A percentile compares a stretch with the other conserved stretches of the same genome.
These are phyloP conservation scores for Teratosphaeria zuluensis DNA, from an alignment of 2,329 filamentous ascomycete genomes.

Conservation along the genomic window DNA sequence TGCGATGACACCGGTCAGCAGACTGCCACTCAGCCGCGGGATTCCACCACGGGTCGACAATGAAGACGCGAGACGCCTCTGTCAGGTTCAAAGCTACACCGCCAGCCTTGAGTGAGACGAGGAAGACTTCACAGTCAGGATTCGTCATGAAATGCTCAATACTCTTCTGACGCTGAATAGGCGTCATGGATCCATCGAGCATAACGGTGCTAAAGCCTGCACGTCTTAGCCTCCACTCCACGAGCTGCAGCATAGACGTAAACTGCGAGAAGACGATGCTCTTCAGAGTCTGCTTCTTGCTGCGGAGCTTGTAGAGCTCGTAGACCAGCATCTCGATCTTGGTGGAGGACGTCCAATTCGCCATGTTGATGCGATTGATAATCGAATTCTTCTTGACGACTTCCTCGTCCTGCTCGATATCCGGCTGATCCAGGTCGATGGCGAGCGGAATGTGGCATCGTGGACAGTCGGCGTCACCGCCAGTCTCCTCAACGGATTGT, in stretches of 20 bases:
- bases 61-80: slow-evolving; percentile 89
- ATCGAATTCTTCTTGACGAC: slow-evolving; percentile 91
- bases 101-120: slow-evolving; percentile 91
- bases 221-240: slow-evolving; percentile 90
- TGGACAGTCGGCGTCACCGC: slow-evolving; percentile 62
- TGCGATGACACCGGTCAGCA: slow-evolving; percentile 76
- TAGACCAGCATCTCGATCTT: slow-evolving; percentile 97
- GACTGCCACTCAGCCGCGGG: slow-evolving; percentile 72
- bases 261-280: slow-evolving; percentile 98
- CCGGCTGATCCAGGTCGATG: slow-evolving; percentile 90
- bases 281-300: slow-evolving; percentile 87
- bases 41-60: slow-evolving; percentile 89
- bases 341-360: slow-evolving; percentile 94
- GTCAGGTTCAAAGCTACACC: slow-evolving; percentile 93
- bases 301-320: slow-evolving; percentile 83
- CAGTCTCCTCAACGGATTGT: slow-evolving; percentile 58
- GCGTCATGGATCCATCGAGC: slow-evolving; percentile 96
- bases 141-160: slow-evolving; percentile 88
- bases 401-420: slow-evolving; percentile 83
- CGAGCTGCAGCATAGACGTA: slow-evolving; percentile 91
- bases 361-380: slow-evolving; percentile 98
- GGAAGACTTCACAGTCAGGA: slow-evolving; percentile 84
- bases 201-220: slow-evolving; percentile 98
- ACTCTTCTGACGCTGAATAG: slow-evolving; percentile 80
- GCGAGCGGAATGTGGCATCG: slow-evolving; percentile 81